Percentiles rank a stretch among this genome's conserved stretches.
phyloP scores from a whole-genome alignment of 306 rosid species.

The Astragalus membranaceus region DNA sequence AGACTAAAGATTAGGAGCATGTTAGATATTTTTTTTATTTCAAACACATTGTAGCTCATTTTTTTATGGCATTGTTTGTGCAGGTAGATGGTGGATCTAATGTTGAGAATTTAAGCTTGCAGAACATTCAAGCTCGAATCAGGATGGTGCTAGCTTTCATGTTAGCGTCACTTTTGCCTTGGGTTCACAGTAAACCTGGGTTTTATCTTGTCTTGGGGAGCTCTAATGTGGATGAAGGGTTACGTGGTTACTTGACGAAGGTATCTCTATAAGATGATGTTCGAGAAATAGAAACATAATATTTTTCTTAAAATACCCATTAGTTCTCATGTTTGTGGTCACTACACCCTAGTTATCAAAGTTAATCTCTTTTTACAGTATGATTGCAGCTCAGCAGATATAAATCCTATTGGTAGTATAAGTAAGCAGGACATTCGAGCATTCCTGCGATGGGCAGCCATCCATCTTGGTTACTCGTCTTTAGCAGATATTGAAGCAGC shows the following conservation, averaged over 20 bases:
- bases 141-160: slow-evolving; percentile 97
- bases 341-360: slow-evolving; percentile 7
- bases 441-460: slow-evolving; percentile 86
- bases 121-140: slow-evolving; percentile 91
- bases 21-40: background rate
- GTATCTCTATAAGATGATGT: slow-evolving; percentile 29
- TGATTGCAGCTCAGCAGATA: slow-evolving; percentile 94
- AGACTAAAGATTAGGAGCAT: background rate
- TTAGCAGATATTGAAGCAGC: slow-evolving; percentile 90
- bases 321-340: background rate
- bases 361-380: slow-evolving; percentile 44
- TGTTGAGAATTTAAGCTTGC: slow-evolving; percentile 74
- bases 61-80: slow-evolving; percentile 20
- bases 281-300: background rate
- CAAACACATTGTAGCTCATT: background rate
- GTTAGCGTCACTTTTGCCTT: slow-evolving; percentile 92
- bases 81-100: slow-evolving; percentile 95
- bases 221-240: slow-evolving; percentile 91
- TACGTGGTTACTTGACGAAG: slow-evolving; percentile 91
- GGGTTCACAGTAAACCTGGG: slow-evolving; percentile 88
- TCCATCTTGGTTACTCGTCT: slow-evolving; percentile 73
- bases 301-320: background rate
- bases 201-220: slow-evolving; percentile 95
- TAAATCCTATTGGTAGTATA: slow-evolving; percentile 91
- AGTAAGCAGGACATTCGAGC: slow-evolving; percentile 88